These are phyloP conservation scores for Asterophora lycoperdoides DNA, from an alignment of 768 basidiomycete species.

Conservation along the genomic window DNA sequence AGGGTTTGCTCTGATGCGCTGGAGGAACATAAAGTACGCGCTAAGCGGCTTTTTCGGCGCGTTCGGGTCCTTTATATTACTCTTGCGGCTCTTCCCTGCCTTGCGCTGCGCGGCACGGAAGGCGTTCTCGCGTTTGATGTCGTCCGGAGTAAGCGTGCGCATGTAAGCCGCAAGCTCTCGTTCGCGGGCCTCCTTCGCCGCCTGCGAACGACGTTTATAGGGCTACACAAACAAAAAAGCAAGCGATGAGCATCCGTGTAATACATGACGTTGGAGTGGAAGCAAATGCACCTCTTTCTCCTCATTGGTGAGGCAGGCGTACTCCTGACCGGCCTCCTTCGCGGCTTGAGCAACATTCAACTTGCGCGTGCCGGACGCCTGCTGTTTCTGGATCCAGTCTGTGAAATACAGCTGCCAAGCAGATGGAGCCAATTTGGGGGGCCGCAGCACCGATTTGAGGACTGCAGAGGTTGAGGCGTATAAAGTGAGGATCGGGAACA, in stretches of 20 bases:
- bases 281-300: slow-evolving; percentile 71
- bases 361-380: slow-evolving; percentile 75
- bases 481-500: slow-evolving; percentile 15
- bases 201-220: slow-evolving; percentile 79
- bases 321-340: slow-evolving; percentile 90
- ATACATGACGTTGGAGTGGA: slow-evolving; percentile 31
- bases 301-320: slow-evolving; percentile 69
- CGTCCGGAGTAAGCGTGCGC: slow-evolving; percentile 84
- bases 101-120: slow-evolving; percentile 91
- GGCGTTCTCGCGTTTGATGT: slow-evolving; percentile 90
- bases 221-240: slow-evolving; percentile 44
- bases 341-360: slow-evolving; percentile 94
- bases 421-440: slow-evolving; percentile 88
- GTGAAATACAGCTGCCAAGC: slow-evolving; percentile 98
- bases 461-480: slow-evolving; percentile 33
- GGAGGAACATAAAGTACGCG: slow-evolving; percentile 94
- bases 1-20: slow-evolving; percentile 79
- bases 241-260: slow-evolving; percentile 15
- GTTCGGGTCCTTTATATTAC: slow-evolving; percentile 95
- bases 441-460: slow-evolving; percentile 74
- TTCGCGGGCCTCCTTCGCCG: slow-evolving; percentile 82
- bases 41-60: slow-evolving; percentile 94
- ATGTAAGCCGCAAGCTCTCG: slow-evolving; percentile 81
- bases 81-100: slow-evolving; percentile 87
- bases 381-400: slow-evolving; percentile 88